Evolutionary conservation across 768 basidiomycete species (phyloP).

Genomic region (Pholiota microspora): DNA sequence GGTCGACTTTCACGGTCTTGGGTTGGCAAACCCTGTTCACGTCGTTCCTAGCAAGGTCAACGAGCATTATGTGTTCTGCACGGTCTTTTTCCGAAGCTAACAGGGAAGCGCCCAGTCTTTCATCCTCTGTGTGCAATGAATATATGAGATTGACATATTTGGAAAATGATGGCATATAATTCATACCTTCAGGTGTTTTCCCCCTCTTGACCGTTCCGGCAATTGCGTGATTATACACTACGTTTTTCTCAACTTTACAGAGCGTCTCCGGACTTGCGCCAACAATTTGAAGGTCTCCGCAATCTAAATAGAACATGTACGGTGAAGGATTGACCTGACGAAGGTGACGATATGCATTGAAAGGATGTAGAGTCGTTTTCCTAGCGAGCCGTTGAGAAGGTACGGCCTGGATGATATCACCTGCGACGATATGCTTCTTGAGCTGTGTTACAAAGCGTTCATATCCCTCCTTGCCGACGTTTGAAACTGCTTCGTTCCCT

Average conservation of each 20-base stretch:
- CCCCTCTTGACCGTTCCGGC: conserved; percentile 93
- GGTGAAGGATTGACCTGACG: conserved; percentile 96
- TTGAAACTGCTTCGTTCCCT: conserved; percentile 72
- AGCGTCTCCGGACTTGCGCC: conserved; percentile 98
- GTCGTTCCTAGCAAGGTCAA: conserved; percentile 96
- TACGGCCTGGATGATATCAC: conserved; percentile 99
- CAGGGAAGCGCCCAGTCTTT: conserved; percentile 68
- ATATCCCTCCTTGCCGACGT: conserved; percentile 93
- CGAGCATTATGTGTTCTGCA: conserved; percentile 98
- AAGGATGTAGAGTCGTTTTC: conserved; percentile 88
- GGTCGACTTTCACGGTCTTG: conserved; percentile 93
- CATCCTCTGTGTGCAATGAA: no score
- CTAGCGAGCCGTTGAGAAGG: conserved; percentile 90
- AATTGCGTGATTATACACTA: conserved; percentile 97
- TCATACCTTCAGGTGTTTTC: conserved; percentile 78
- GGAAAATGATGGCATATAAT: no score
- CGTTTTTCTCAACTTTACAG: conserved; percentile 90
- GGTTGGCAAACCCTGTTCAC: conserved; percentile 97
- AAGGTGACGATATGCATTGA: conserved; percentile 94
- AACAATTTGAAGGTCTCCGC: conserved; percentile 91
- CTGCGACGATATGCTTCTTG: conserved; percentile 92
- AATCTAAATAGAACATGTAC: conserved; percentile 98
- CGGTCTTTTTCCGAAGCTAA: conserved; percentile 89
- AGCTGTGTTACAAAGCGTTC: conserved; percentile 86
- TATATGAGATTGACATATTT: no score